Evolutionary conservation across 1,139 yeast genomes (phyloP).

Genomic region (Nematodospora anomalae): DNA sequence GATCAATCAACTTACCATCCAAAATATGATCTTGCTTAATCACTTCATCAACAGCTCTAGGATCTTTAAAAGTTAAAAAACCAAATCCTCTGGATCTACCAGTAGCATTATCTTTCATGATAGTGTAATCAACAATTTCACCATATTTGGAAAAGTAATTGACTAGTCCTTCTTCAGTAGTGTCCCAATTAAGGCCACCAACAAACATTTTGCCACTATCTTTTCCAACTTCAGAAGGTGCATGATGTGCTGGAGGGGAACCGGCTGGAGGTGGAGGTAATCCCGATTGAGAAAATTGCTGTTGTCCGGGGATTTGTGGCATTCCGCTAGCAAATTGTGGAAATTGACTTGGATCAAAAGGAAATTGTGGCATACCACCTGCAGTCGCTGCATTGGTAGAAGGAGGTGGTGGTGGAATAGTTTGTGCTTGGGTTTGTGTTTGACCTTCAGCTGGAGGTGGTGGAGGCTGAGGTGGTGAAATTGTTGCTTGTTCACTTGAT

Average conservation of each 20-base stretch:
- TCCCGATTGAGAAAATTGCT: conserved; percentile 7
- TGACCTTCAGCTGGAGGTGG: conserved; percentile 3
- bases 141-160: conserved; percentile 90
- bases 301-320: conserved; percentile 16
- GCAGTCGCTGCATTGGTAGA: conserved; percentile 4
- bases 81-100: conserved; percentile 98
- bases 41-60: conserved; percentile 84
- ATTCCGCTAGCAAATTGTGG: conserved; percentile 21
- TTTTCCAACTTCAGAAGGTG: conserved; percentile 41
- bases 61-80: conserved; percentile 81
- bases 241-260: conserved; percentile 19
- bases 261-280: conserved; percentile 11
- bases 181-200: conserved; percentile 99
- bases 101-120: conserved; percentile 87
- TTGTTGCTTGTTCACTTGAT: conserved; percentile 6
- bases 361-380: conserved; percentile 10
- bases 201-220: conserved; percentile 90
- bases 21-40: conserved; percentile 84
- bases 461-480: conserved; percentile 6
- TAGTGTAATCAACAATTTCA: conserved; percentile 83
- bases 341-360: conserved; percentile 14
- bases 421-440: background rate
- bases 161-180: conserved; percentile 81
- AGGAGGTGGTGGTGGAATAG: conserved; percentile 1
- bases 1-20: conserved; percentile 97